A percentile compares a stretch with the other conserved stretches of the same genome.
These are phyloP conservation scores for Boletus pseudo-olivaceus DNA, from an alignment of 768 basidiomycete genomes.

Conservation along the genomic window DNA sequence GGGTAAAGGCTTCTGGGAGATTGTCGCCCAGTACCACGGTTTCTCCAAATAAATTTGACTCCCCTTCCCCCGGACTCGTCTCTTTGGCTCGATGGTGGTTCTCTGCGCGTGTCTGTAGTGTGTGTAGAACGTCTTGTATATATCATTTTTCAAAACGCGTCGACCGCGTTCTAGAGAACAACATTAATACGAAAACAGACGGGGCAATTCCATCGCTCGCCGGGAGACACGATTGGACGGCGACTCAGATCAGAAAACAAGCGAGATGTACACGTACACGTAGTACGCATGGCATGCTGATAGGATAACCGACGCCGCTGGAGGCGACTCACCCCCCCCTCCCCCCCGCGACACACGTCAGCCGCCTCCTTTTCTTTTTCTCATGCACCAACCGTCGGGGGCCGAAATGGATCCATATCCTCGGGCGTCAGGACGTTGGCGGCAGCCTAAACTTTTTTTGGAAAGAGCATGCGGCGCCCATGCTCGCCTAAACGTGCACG, in stretches of 20 bases:
- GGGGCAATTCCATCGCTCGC: too few species aligned
- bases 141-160: not conserved
- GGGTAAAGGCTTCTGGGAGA: conserved; percentile 53
- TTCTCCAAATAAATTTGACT: conserved; percentile 17
- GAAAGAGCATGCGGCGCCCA: not conserved
- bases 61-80: not conserved
- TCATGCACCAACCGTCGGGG: not conserved
- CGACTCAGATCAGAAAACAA: not conserved
- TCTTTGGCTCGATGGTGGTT: not conserved
- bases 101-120: not conserved
- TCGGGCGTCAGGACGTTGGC: not conserved
- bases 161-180: not conserved
- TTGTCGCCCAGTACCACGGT: conserved; percentile 36
- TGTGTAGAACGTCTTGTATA: not conserved
- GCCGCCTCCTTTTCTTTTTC: too few species aligned
- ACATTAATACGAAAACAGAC: too few species aligned
- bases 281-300: too few species aligned
- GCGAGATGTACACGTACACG: not conserved
- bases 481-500: not conserved
- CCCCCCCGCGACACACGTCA: too few species aligned
- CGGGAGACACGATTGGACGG: not conserved
- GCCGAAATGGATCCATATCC: not conserved
- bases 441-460: not conserved
- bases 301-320: too few species aligned
- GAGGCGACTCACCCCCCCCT: too few species aligned